Evolutionary conservation across 768 basidiomycete genomes (phyloP).

Genomic region (Galerina marginata): DNA sequence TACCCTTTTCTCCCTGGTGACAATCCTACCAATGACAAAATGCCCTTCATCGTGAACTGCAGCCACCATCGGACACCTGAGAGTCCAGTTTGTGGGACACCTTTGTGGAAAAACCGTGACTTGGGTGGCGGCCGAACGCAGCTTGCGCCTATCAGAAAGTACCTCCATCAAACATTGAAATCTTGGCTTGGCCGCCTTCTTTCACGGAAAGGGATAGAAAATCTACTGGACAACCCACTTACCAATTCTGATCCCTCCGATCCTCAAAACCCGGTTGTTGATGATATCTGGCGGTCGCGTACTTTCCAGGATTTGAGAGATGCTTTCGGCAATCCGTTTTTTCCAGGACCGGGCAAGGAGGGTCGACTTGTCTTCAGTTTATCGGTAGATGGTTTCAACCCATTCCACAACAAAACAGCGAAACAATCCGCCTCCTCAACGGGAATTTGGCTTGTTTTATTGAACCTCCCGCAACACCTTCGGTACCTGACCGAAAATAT

Average conservation of each 20-base stretch:
- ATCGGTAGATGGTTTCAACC: slow-evolving; percentile 33
- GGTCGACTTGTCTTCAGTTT: slow-evolving; percentile 29
- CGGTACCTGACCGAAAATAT: slow-evolving; percentile 44
- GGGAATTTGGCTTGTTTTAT: slow-evolving; percentile 32
- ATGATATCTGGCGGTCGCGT: too few species aligned
- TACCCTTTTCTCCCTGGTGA: slow-evolving; percentile 17
- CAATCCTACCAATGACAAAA: neutral
- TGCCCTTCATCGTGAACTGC: neutral
- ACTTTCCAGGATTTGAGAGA: too few species aligned
- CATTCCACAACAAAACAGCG: slow-evolving; percentile 30
- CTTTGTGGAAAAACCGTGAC: slow-evolving; percentile 23
- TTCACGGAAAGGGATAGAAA: slow-evolving; percentile 4
- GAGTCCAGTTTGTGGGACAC: slow-evolving; percentile 17
- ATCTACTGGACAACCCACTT: slow-evolving; percentile 26
- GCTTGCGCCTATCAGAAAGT: slow-evolving; percentile 11
- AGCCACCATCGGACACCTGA: slow-evolving; percentile 3
- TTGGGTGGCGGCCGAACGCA: neutral
- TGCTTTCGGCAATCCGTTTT: too few species aligned
- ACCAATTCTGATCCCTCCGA: too few species aligned
- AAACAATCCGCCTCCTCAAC: slow-evolving; percentile 27
- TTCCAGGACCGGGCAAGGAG: slow-evolving; percentile 20
- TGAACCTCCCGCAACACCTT: slow-evolving; percentile 41
- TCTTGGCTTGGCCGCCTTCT: slow-evolving; percentile 4
- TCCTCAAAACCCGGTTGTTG: too few species aligned
- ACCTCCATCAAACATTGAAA: slow-evolving; percentile 5